Conservation (phyloP, 352 stramenopile species). For the Globisporangium okanoganense region DNA sequence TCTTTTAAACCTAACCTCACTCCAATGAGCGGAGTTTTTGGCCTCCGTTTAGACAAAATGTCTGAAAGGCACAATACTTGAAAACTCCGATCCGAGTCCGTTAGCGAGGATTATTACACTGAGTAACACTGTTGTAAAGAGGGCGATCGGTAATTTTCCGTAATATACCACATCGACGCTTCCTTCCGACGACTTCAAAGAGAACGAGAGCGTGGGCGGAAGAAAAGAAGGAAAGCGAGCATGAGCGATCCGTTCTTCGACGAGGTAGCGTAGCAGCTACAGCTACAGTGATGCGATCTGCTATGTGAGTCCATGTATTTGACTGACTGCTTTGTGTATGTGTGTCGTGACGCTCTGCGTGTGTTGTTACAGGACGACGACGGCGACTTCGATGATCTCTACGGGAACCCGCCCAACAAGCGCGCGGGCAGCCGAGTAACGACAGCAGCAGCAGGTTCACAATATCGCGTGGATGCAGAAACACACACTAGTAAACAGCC, state of each 20-base stretch:
- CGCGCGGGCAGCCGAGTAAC: slow-evolving; percentile 5
- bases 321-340: not conserved
- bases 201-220: not conserved
- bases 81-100: too few species aligned
- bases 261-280: slow-evolving; percentile 31
- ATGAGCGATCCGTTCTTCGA: slow-evolving; percentile 51
- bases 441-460: not conserved
- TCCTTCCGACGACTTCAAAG: slow-evolving; percentile 18
- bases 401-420: slow-evolving; percentile 49
- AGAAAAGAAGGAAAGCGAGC: not conserved
- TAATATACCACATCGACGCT: too few species aligned
- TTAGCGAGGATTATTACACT: too few species aligned
- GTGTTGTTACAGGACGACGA: slow-evolving; percentile 43
- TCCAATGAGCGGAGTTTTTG: too few species aligned
- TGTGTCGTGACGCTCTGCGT: not conserved
- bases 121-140: too few species aligned
- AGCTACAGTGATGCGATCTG: not conserved
- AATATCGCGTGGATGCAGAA: not conserved
- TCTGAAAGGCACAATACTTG: too few species aligned
- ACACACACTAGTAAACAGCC: not conserved
- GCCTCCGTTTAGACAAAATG: too few species aligned
- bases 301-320: not conserved
- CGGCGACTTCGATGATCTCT: slow-evolving; percentile 77
- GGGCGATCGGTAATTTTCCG: too few species aligned
- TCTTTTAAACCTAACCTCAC: too few species aligned